A percentile compares a stretch with the other conserved stretches of the same genome.
Conservation (phyloP, 371 early-diverging fungal species). For the Mucor irregularis region DNA sequence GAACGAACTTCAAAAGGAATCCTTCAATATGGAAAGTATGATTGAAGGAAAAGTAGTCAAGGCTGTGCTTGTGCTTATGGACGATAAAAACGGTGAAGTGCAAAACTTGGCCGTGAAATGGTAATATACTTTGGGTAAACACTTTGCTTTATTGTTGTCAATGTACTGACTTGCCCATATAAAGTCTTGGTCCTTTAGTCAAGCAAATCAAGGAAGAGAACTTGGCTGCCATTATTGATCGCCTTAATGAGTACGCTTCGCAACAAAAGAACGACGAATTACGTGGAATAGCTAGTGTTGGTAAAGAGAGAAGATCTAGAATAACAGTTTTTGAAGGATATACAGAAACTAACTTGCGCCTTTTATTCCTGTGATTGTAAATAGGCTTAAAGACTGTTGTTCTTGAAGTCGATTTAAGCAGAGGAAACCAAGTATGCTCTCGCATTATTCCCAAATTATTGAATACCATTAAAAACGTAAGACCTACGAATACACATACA, state of each 20-base stretch:
- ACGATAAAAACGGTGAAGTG: constrained; percentile 90
- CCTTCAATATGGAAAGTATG: constrained; percentile 61
- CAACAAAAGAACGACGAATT: constrained; percentile 60
- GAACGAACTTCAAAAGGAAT: constrained; percentile 66
- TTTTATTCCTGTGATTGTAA: too few relatives aligned
- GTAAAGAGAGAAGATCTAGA: constrained; percentile 28
- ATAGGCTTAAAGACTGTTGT: constrained; percentile 79
- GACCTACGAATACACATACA: neutral
- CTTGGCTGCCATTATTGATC: constrained; percentile 68
- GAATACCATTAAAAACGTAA: constrained; percentile 58
- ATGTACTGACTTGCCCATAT: too few relatives aligned
- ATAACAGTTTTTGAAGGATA: neutral
- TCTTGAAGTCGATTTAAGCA: constrained; percentile 53
- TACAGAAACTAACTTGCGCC: too few relatives aligned
- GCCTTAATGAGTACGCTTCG: constrained; percentile 58
- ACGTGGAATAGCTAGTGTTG: constrained; percentile 82
- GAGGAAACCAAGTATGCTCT: constrained; percentile 56
- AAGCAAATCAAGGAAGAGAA: constrained; percentile 70
- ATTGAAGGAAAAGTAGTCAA: constrained; percentile 67
- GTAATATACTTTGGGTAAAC: constrained; percentile 31
- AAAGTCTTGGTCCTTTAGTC: constrained; percentile 77
- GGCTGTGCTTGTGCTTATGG: constrained; percentile 74
- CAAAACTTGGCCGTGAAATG: constrained; percentile 92
- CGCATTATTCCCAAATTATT: constrained; percentile 68
- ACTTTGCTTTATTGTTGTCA: neutral